Base-by-base conservation (phyloP, 2,329 filamentous ascomycete species). In the Aspergillus sp. region DNA sequence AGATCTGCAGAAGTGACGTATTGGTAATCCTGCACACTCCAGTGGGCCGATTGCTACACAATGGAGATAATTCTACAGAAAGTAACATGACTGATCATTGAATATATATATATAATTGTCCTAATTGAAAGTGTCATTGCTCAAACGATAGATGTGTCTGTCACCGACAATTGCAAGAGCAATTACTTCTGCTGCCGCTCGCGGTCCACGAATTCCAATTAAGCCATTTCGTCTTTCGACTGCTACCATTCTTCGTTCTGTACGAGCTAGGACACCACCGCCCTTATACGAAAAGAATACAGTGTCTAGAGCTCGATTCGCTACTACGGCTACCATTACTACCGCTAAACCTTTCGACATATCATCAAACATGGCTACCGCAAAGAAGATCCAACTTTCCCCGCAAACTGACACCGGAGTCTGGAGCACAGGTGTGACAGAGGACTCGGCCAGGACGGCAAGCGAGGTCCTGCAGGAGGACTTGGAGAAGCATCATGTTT, bases 381-480 rank as follows among this genome's bases (percentile, higher is more conserved):
- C 74, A 47, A 71, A 64, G 10, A 67, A 63, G 12, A 63, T 80
- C 25, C 64, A 76, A 23, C 62, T 83, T 9, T 64, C 70, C 1
- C 17, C 37, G 2, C 60, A 68, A 2, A 53, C 57, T 9, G 67
- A 76, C 47, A 52, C 69, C 10, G 76, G 77, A 0, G 65, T 74
- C 17, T 80, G 74, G 55, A 73, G 68, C 50, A 61, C 71, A 2
- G 60, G 63, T 51, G 71, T 75, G 37, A 78, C 72, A 2, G 68
- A 78, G 2, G 81, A 82, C 30, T 77, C 83, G 0, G 86, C 88
- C 0, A 69, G 73, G 35, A 83, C 74, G 50, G 76, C 79, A 1
- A 84, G 82, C 3, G 74, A 86, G 53, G 68, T 95, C 3, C 70
- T 96, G 15, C 87, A 95, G 62, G 72, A 83, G 49, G 90, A 95